Base-by-base conservation (phyloP, 2,329 filamentous ascomycete species). In the Fusarium nematophilum region DNA sequence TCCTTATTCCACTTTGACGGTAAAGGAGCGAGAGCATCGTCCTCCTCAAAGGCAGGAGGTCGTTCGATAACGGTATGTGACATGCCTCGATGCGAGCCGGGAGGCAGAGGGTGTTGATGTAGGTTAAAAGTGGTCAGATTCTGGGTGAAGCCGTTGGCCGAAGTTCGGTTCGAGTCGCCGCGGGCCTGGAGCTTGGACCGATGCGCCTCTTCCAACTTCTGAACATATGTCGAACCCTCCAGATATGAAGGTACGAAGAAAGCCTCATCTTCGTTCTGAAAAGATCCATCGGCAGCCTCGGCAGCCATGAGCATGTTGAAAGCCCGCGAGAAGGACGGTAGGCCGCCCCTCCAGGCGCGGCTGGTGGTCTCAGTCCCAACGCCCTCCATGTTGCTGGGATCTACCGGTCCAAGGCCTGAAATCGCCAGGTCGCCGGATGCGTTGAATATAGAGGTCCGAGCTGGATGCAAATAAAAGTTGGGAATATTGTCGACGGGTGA, bases 231-330 rank as follows among this genome's bases (percentile, higher is more conserved):
- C 11, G 92, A 94, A 31, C 86, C 86, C 65, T 83, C 82, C 37
- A 98, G 83, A 76, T 97, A 97, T 5, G 92, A 93, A 1, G 94
- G 94, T 9, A 89, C 83, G 74, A 97, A 93, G 80, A 94, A 94
- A 53, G 75, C 68, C 53, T 81, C 69, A 1, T 71, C 68, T 8
- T 66, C 59, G 46, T 66, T 59, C 13, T 69, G 62, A 64, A 69
- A 36, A 33, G 61, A 61, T 38, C 51, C 58, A 26, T 74, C 69
- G 14, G 59, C 45, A 18, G 70, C 63, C 59, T 74, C 69, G 52
- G 67, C 67, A 33, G 70, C 67, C 69, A 79, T 76, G 58, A 82
- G 82, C 53, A 78, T 75, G 59, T 83, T 80, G 67, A 85, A 86
- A 13, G 81, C 82, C 53, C 82, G 76, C 17, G 83, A 86, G 62